These are phyloP conservation scores for Phytophthora quininea DNA, from an alignment of 352 stramenopile species.

Conservation along the genomic window DNA sequence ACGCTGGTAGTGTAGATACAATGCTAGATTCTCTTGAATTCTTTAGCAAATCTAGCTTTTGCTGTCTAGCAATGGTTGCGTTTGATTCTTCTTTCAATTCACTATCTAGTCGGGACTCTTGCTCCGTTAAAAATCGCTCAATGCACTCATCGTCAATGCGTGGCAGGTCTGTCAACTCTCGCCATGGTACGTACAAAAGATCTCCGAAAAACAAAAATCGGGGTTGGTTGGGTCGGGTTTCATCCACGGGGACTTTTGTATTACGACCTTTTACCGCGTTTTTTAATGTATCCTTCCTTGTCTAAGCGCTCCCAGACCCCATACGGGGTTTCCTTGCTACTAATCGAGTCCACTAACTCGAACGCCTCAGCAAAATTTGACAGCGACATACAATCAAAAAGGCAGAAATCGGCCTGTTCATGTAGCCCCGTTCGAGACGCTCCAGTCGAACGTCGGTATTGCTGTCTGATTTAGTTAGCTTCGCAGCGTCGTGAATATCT, in stretches of 20 bases:
- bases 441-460: slow-evolving; percentile 1
- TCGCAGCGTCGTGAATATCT: background rate
- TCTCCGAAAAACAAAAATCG: slow-evolving; percentile 2
- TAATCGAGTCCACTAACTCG: background rate
- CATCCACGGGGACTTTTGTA: slow-evolving; percentile 11
- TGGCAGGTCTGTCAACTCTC: background rate
- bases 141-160: background rate
- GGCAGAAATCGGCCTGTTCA: background rate
- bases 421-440: slow-evolving; percentile 1
- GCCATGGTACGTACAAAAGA: slow-evolving; percentile 1
- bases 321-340: background rate
- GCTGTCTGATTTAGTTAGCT: background rate
- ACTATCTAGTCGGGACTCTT: background rate
- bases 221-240: background rate
- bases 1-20: slow-evolving; percentile 1
- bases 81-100: slow-evolving; percentile 11
- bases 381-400: background rate
- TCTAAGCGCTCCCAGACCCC: slow-evolving; percentile 7
- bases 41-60: slow-evolving; percentile 14
- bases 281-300: slow-evolving; percentile 6
- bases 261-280: background rate
- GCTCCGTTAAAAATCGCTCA: background rate
- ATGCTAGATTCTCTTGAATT: background rate
- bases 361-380: slow-evolving; percentile 8
- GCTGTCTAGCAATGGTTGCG: slow-evolving; percentile 3